Conservation (phyloP, 176 grass and related monocot genomes). For the Luzula sylvatica region DNA sequence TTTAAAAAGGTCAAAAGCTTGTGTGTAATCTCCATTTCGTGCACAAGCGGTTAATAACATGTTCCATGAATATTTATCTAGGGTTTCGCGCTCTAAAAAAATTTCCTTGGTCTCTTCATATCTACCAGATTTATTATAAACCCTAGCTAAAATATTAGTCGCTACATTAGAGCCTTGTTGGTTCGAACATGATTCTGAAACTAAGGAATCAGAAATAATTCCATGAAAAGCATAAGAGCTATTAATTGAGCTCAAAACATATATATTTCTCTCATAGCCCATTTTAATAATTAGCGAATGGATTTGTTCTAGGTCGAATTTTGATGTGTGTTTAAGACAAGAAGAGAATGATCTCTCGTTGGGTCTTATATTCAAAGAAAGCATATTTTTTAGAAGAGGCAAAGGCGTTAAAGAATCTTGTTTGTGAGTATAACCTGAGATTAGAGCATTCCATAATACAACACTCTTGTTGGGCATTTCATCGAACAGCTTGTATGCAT, state of each 20-base stretch:
- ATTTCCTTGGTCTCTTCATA: conserved; percentile 43
- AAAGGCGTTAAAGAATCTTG: conserved; percentile 20
- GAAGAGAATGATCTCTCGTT: conserved; percentile 58
- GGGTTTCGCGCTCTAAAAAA: conserved; percentile 31
- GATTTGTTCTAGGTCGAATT: conserved; percentile 38
- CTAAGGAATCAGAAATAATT: conserved; percentile 27
- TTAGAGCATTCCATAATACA: conserved; percentile 53
- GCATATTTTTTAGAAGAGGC: conserved; percentile 36
- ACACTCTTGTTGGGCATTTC: conserved; percentile 31
- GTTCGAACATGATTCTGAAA: conserved; percentile 30
- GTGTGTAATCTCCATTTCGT: conserved; percentile 34
- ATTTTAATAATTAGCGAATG: conserved; percentile 64
- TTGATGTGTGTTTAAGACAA: conserved; percentile 35
- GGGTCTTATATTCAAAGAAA: conserved; percentile 35
- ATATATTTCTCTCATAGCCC: conserved; percentile 38
- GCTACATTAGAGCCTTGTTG: conserved; percentile 20
- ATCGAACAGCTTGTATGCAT: conserved; percentile 36
- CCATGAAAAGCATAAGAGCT: conserved; percentile 54
- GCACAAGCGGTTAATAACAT: conserved; percentile 56
- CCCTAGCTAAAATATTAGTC: conserved; percentile 44
- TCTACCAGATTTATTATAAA: conserved; percentile 41
- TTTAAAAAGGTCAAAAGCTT: conserved; percentile 48
- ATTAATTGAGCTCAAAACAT: conserved; percentile 51
- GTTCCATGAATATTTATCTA: conserved; percentile 57
- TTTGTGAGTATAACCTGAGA: conserved; percentile 24